These are phyloP conservation scores for Oropetium thomaeum DNA, from an alignment of 176 grass and related monocot species.

Conservation along the genomic window DNA sequence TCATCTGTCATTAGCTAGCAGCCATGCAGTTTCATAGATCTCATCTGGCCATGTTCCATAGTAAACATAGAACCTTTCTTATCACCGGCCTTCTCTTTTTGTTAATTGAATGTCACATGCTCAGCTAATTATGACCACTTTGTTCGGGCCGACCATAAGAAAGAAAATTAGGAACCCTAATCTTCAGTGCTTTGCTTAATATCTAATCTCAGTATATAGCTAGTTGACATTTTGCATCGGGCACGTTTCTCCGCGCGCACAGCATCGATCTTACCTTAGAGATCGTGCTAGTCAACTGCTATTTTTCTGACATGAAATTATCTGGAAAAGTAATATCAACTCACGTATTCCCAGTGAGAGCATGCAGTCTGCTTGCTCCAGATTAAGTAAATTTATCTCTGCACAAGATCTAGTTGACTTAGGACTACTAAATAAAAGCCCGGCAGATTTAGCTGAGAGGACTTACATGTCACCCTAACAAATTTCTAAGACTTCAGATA, in stretches of 20 bases:
- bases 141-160: background rate
- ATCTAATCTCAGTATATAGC: too few species aligned
- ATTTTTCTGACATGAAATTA: background rate
- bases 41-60: background rate
- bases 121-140: background rate
- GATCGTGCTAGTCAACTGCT: background rate
- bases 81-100: background rate
- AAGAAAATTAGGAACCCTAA: background rate
- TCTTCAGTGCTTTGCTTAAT: background rate
- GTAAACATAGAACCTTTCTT: background rate
- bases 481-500: background rate
- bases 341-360: background rate
- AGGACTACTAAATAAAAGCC: too few species aligned
- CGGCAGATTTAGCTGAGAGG: background rate
- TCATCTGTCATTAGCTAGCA: background rate
- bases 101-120: slow-evolving; percentile 30
- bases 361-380: background rate
- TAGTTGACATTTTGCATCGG: slow-evolving; percentile 24
- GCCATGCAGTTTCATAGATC: background rate
- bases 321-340: background rate
- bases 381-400: background rate
- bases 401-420: background rate
- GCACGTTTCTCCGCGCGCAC: slow-evolving; percentile 15
- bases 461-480: background rate
- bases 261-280: slow-evolving; percentile 17